phyloP scores from a whole-genome alignment of 805 yeast species.

The Schwanniomyces polymorphus region DNA sequence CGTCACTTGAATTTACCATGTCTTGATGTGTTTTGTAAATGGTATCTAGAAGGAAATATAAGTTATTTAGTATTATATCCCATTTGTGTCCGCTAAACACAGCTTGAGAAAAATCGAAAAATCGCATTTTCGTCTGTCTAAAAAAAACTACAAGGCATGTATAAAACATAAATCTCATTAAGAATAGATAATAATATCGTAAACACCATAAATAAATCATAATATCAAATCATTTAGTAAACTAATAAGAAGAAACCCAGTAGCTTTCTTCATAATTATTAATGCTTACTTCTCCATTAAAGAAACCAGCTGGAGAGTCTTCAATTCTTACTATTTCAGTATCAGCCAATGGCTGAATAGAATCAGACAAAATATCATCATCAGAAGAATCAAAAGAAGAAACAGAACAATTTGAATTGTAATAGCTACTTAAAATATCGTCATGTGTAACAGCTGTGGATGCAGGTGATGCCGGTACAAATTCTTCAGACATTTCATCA shows the following conservation, averaged over 20 bases:
- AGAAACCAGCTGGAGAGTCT: not conserved
- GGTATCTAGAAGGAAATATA: not conserved
- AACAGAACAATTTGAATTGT: conserved; percentile 12
- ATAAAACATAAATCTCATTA: not conserved
- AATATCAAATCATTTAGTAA: not conserved
- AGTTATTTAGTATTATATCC: not conserved
- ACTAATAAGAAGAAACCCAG: conserved; percentile 12
- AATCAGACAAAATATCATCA: conserved; percentile 13
- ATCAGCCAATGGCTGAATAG: conserved; percentile 19
- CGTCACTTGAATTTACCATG: conserved; percentile 15
- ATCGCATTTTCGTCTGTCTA: not conserved
- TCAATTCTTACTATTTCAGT: conserved; percentile 17
- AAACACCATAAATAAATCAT: conserved; percentile 3
- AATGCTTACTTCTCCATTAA: conserved; percentile 7
- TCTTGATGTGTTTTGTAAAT: not conserved
- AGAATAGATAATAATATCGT: not conserved
- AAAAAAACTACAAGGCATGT: not conserved
- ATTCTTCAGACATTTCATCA: conserved; percentile 4
- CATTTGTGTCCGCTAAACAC: not conserved
- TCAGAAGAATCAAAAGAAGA: conserved; percentile 16
- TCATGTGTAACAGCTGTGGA: conserved; percentile 11
- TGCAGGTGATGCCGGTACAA: not conserved
- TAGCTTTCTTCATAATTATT: conserved; percentile 17
- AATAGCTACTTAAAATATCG: conserved; percentile 21
- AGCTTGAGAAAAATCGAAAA: not conserved